phyloP scores from a whole-genome alignment of 2,329 filamentous ascomycete species.

The Fusarium tanahbumbuense region DNA sequence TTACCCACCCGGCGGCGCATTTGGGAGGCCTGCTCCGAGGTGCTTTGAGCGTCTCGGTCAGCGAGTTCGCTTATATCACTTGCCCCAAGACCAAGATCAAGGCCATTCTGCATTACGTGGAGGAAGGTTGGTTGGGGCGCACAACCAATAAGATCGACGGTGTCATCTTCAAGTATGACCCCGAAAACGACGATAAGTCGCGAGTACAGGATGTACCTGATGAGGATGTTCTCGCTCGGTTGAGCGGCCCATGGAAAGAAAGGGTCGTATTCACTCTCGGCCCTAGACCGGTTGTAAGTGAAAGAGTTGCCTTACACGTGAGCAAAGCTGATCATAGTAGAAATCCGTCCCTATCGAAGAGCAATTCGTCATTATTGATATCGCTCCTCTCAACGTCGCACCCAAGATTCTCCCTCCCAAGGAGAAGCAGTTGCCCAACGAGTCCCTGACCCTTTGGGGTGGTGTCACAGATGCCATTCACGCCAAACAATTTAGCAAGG shows the following conservation, averaged over 20 bases:
- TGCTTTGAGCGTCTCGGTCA: slow-evolving; percentile 88
- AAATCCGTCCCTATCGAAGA: slow-evolving; percentile 64
- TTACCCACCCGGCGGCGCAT: slow-evolving; percentile 94
- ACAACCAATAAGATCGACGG: slow-evolving; percentile 93
- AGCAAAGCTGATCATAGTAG: slow-evolving; percentile 39
- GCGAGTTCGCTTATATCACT: slow-evolving; percentile 87
- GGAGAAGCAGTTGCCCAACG: slow-evolving; percentile 85
- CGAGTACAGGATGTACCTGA: slow-evolving; percentile 89
- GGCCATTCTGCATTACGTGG: slow-evolving; percentile 90
- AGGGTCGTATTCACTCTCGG: slow-evolving; percentile 72
- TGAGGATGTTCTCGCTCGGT: slow-evolving; percentile 81
- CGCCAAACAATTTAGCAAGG: slow-evolving; percentile 83
- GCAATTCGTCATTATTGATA: slow-evolving; percentile 84
- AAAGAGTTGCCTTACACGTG: not conserved
- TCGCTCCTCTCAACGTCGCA: slow-evolving; percentile 82
- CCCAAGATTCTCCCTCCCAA: slow-evolving; percentile 82
- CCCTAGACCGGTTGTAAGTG: slow-evolving; percentile 70
- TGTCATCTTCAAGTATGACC: slow-evolving; percentile 90
- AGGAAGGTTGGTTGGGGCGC: slow-evolving; percentile 94
- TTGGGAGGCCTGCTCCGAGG: slow-evolving; percentile 89
- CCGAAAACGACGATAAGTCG: slow-evolving; percentile 82
- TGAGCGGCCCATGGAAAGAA: slow-evolving; percentile 89
- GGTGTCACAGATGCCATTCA: slow-evolving; percentile 88
- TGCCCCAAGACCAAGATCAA: slow-evolving; percentile 93
- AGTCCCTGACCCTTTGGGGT: slow-evolving; percentile 89